Evolutionary conservation across 2,329 filamentous ascomycete genomes (phyloP), one percentile per base, ranked within the genome.

Genomic region (Macrophomina pseudophaseolina): DNA sequence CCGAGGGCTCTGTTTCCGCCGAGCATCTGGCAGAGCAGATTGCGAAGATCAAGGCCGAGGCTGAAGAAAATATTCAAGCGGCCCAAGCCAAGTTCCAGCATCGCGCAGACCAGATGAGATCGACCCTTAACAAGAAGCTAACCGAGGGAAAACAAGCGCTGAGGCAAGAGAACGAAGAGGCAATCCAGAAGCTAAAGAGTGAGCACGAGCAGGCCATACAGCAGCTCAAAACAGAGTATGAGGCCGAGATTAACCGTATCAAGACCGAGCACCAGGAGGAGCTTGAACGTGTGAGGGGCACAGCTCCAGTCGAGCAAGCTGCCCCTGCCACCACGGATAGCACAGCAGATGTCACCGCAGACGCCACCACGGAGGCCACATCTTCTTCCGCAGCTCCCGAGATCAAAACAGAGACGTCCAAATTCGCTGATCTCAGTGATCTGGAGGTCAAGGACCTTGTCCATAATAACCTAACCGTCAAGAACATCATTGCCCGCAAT

Each of bases 51-150:
- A 77, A 76, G 23, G 73, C 72, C 1, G 75, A 80, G 38, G 71
- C 80, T 54, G 76, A 82, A 58, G 79, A 82, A 66, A 76, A 79
- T 11, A 75, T 82, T 1, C 84, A 86, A 64, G 86, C 89, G 68
- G 81, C 90, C 16, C 91, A 94, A 73, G 85, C 87, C 35, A 88
- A 85, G 11, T 83, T 91, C 67, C 91, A 91, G 72, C 81, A 85
- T 63, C 85, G 89, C 52, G 88, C 88, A 1, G 87, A 91, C 51
- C 86, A 86, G 74, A 91, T 92, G 89, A 90, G 89, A 73, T 83
- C 86, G 28, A 80, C 85, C 1, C 80, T 92, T 59, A 90, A 89
- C 72, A 88, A 87, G 74, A 92, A 91, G 74, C 83, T 97, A 16
- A 79, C 75, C 8, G 86, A 89, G 59, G 79, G 83, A 11, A 83